Base-by-base conservation (phyloP, 768 basidiomycete genomes). In the Galerina marginata region DNA sequence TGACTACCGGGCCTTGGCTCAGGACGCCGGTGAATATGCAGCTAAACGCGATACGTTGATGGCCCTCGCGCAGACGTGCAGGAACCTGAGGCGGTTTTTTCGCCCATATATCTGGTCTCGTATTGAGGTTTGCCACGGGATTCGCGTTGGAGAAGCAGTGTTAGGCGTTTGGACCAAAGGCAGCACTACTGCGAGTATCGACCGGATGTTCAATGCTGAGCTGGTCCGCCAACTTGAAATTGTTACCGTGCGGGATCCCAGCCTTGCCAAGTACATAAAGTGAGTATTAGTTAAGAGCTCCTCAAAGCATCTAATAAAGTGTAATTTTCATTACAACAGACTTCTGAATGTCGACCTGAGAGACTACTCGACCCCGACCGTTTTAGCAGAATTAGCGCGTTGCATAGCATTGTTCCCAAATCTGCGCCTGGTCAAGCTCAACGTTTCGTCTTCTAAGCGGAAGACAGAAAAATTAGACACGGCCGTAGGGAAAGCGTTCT, bases 151-250 rank as follows among this genome's bases (percentile, higher is more conserved):
- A 33, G 29, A 33, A 33, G 29, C 7, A 2, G 20, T 36, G 2
- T 26, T 42, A 9, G 12, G 23, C 1, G 20, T 14, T 1, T 36
- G 12, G 9, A 20, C 29, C 29, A 33, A 33, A 33, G 29, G 29
- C 6, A 4, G 39, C 51, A 11, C 6, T 5, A 40, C n/a, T 2
- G 51, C 38, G 15, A 16, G 29, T 33, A 33, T 29, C 6, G 51
- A 42, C 20, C 44, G 36, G 15, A 44, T 15, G 36, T 16, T 20
- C 38, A 38, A 45, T 20, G 29, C 37, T n/a, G 63, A 64, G 16
- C 37, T 64, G 14, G 42, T 64, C 6, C 55, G 55, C 12, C 50
- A 51, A 38, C 16, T 51, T 10, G 50, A 51, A 23, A 39, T 51
- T 23, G 37, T 51, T 14, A 51, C 50, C 7, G 50, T 51, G 50